These are phyloP conservation scores for Cryphonectria carpinicola DNA, from an alignment of 2,329 filamentous ascomycete genomes.

Conservation along the genomic window DNA sequence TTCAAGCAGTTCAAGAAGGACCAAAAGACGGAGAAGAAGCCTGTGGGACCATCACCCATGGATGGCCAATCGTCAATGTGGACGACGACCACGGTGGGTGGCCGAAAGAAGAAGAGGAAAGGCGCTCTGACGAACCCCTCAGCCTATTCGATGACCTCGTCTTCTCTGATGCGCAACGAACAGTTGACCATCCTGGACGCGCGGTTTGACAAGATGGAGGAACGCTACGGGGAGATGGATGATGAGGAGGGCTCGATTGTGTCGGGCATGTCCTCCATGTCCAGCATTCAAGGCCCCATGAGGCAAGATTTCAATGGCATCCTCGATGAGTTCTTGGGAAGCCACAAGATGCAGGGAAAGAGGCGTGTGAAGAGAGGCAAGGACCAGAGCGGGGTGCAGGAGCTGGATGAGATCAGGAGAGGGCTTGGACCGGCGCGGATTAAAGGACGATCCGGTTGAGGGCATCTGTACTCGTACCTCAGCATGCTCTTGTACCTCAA, in stretches of 20 bases:
- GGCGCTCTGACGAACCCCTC: slow-evolving; percentile 88
- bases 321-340: slow-evolving; percentile 89
- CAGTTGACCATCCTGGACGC: slow-evolving; percentile 83
- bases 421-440: slow-evolving; percentile 79
- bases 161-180: slow-evolving; percentile 90
- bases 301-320: slow-evolving; percentile 84
- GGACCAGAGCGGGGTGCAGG: slow-evolving; percentile 79
- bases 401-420: slow-evolving; percentile 86
- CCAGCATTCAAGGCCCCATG: slow-evolving; percentile 69
- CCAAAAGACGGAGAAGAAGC: slow-evolving; percentile 53
- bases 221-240: slow-evolving; percentile 64
- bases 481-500: background rate
- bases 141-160: slow-evolving; percentile 96
- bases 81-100: slow-evolving; percentile 78
- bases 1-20: slow-evolving; percentile 95
- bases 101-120: slow-evolving; percentile 91
- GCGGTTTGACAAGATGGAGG: slow-evolving; percentile 89
- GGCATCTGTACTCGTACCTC: background rate
- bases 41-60: slow-evolving; percentile 54
- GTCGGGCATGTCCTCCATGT: slow-evolving; percentile 65
- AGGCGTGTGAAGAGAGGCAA: slow-evolving; percentile 79
- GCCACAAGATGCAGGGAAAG: slow-evolving; percentile 72
- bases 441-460: slow-evolving; percentile 25
- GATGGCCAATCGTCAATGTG: slow-evolving; percentile 72
- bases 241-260: slow-evolving; percentile 57